Percentiles rank a stretch among this genome's conserved stretches.
Evolutionary conservation across 169 alveolate species (phyloP).

Genomic region (Plasmodium gonderi): DNA sequence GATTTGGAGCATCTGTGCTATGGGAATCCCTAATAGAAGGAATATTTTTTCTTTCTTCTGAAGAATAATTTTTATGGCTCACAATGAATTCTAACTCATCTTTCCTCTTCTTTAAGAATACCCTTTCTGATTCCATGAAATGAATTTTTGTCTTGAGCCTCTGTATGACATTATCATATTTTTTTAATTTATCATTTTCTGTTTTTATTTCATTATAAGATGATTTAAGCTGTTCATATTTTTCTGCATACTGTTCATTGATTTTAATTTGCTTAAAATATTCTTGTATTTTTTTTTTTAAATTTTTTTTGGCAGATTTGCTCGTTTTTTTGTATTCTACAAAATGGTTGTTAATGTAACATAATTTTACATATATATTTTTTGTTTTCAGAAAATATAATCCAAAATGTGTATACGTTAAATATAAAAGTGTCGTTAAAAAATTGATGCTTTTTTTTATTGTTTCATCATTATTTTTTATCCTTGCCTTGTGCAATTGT

Average conservation of each 20-base stretch:
- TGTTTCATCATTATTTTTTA: conserved; percentile 7
- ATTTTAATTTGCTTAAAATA: not conserved
- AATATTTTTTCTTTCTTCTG: too few species aligned
- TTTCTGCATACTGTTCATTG: conserved; percentile 12
- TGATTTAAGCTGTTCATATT: not conserved
- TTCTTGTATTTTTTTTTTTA: conserved; percentile 16
- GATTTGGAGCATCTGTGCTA: too few species aligned
- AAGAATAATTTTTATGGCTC: too few species aligned
- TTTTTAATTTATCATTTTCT: conserved; percentile 50
- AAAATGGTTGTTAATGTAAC: conserved; percentile 4
- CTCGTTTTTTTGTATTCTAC: not conserved
- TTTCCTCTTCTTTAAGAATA: conserved; percentile 3
- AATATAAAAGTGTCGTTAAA: conserved; percentile 7
- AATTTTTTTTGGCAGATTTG: not conserved
- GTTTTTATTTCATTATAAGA: not conserved
- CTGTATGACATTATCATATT: not conserved
- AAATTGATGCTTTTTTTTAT: conserved; percentile 2
- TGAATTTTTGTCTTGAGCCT: conserved; percentile 25
- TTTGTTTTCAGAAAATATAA: conserved; percentile 16
- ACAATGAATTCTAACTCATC: conserved; percentile 35
- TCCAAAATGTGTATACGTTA: conserved; percentile 21
- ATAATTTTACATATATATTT: not conserved
- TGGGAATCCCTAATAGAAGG: too few species aligned
- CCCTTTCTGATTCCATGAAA: conserved; percentile 6
- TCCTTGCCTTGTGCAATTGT: conserved; percentile 18